Conservation (phyloP, 2,329 filamentous ascomycete species). For the Beauveria pseudobassiana region DNA sequence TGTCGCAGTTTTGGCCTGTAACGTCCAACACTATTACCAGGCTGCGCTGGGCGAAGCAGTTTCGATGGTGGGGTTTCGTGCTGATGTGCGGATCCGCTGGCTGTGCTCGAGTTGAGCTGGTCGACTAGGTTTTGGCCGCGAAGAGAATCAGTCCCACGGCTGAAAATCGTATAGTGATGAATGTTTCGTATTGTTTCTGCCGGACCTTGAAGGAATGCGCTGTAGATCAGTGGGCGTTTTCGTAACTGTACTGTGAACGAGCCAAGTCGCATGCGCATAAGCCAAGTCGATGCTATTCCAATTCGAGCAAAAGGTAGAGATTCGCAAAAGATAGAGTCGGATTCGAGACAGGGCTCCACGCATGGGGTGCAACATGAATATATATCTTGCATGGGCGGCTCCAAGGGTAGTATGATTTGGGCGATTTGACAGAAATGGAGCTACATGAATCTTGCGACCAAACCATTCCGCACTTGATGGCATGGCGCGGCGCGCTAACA, state of each 20-base stretch:
- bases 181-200: background rate
- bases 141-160: background rate
- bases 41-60: conserved; percentile 4
- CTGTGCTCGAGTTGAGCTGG: background rate
- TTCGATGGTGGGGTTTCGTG: conserved; percentile 3
- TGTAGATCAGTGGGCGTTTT: background rate
- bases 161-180: background rate
- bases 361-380: conserved; percentile 8
- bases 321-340: background rate
- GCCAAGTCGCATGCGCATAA: background rate
- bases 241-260: background rate
- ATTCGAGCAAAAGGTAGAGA: background rate
- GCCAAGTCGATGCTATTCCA: background rate
- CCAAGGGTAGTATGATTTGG: conserved; percentile 1
- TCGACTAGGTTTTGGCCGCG: background rate
- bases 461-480: conserved; percentile 8
- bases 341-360: conserved; percentile 9
- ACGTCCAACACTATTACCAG: background rate
- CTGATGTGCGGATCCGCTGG: conserved; percentile 3
- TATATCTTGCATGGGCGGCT: conserved; percentile 9
- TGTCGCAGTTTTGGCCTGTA: conserved; percentile 3
- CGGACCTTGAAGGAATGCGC: background rate
- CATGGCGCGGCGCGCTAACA: conserved; percentile 10
- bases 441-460: conserved; percentile 10
- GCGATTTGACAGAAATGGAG: conserved; percentile 10